phyloP scores from a whole-genome alignment of 495 filamentous ascomycete genomes.

The Lepraria neglecta region DNA sequence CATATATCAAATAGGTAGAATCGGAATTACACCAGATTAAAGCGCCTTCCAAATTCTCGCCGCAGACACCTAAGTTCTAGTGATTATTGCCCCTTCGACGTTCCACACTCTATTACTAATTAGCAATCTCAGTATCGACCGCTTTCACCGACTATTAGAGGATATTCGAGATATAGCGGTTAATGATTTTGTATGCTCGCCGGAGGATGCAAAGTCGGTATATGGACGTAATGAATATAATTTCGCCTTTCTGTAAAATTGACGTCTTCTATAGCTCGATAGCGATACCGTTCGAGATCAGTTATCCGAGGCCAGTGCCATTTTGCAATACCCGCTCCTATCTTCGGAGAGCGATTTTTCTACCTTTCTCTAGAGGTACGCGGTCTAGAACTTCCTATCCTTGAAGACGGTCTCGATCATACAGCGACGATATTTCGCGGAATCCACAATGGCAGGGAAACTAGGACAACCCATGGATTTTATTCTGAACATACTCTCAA shows the following conservation, averaged over 20 bases:
- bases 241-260: neutral
- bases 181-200: neutral
- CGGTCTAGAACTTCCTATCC: slow-evolving; percentile 2
- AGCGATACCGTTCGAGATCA: slow-evolving; percentile 8
- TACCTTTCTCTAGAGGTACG: neutral
- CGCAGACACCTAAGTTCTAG: slow-evolving; percentile 9
- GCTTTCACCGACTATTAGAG: slow-evolving; percentile 11
- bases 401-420: neutral
- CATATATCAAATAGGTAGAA: slow-evolving; percentile 3
- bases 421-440: slow-evolving; percentile 6
- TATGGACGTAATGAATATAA: neutral
- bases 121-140: neutral
- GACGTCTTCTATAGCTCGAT: slow-evolving; percentile 7
- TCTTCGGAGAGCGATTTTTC: slow-evolving; percentile 6
- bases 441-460: neutral
- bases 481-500: slow-evolving; percentile 3
- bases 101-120: neutral
- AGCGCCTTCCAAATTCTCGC: neutral
- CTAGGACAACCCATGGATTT: neutral
- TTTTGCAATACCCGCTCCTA: slow-evolving; percentile 3
- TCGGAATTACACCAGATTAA: slow-evolving; percentile 4
- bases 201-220: slow-evolving; percentile 8
- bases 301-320: neutral
- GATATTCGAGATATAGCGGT: slow-evolving; percentile 9
- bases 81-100: slow-evolving; percentile 2